phyloP scores from a whole-genome alignment of 169 alveolate species.

The Plasmodium gallinaceum region DNA sequence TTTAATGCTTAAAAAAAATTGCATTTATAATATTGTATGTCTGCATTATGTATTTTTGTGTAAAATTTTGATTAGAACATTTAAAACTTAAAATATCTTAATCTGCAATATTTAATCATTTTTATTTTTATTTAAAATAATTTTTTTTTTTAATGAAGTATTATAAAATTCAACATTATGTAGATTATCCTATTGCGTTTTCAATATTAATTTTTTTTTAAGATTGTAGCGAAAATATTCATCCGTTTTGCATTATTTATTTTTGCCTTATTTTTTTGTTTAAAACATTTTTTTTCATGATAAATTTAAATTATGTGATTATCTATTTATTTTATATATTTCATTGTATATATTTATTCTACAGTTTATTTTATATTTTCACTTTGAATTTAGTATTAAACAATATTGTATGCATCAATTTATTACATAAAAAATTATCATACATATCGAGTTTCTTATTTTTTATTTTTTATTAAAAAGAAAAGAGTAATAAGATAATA shows the following conservation, averaged over 20 bases:
- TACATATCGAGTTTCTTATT: conserved; percentile 7
- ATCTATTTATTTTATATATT: not conserved
- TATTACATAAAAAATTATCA: too few relatives aligned
- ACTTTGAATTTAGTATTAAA: conserved; percentile 6
- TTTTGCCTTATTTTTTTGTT: conserved; percentile 10
- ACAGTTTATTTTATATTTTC: conserved; percentile 20
- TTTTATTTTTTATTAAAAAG: conserved; percentile 8
- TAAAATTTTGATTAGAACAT: too few relatives aligned
- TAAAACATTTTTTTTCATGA: not conserved
- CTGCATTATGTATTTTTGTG: not conserved
- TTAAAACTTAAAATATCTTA: too few relatives aligned
- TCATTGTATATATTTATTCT: conserved; percentile 11
- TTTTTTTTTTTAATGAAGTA: not conserved
- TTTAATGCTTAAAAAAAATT: not conserved
- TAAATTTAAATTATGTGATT: not conserved
- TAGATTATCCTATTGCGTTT: not conserved
- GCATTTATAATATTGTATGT: not conserved
- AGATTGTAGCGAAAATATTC: conserved; percentile 13
- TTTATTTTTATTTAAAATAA: too few relatives aligned
- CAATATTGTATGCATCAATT: not conserved
- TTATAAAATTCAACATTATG: not conserved
- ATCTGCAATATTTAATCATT: too few relatives aligned
- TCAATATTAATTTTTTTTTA: conserved; percentile 15
- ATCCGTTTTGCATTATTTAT: conserved; percentile 11
- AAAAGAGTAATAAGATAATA: conserved; percentile 3